Evolutionary conservation across 163 green algal genomes (phyloP), one percentile per base, ranked within the genome.

Genomic region (Smithsoniella earleae): DNA sequence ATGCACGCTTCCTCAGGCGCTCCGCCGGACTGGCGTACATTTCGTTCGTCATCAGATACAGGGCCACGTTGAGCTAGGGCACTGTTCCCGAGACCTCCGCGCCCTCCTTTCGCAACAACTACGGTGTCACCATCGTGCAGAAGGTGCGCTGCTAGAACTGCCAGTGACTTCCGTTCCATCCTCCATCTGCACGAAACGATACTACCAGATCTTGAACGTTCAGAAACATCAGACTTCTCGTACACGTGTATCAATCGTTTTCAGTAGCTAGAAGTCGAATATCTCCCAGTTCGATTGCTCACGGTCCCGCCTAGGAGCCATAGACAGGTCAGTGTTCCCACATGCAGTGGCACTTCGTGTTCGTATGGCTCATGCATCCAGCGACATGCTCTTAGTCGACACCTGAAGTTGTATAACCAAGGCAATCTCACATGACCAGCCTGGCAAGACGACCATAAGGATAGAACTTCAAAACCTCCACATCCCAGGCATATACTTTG

Each of bases 1-100:
- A 94, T 58, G 44, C 77, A 69, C 0, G 43, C 62, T 33, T 64
- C 28, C 78, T 90, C 80, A 16, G 58, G 58, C n/a, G 43, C 22
- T 30, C 58, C 58, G 6, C 58, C 58, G 4, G 10, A 16, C 25
- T 69, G 58, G 6, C n/a, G 43, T 31, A 30, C 38, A 3, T n/a
- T 25, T 6, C 27, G 30, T 6, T 30, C n/a, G 18, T 30, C n/a
- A 34, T 34, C 58, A 18, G 18, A 38, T 4, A 3, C 25, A 16
- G 27, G 58, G 58, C 27, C 22, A 3, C 6, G 30, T n/a, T 33
- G n/a, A 30, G 16, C 27, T 6, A 13, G 27, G 13, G 40, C 40
- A 49, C 10, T 13, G 58, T 69, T 69, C 5, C 58, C 58, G 3
- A 69, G 58, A 25, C 58, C 58, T 3, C 58, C 58, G 10, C 58